Evolutionary conservation across 2,329 filamentous ascomycete genomes (phyloP).

Genomic region (Tolypocladium ophioglossoides): DNA sequence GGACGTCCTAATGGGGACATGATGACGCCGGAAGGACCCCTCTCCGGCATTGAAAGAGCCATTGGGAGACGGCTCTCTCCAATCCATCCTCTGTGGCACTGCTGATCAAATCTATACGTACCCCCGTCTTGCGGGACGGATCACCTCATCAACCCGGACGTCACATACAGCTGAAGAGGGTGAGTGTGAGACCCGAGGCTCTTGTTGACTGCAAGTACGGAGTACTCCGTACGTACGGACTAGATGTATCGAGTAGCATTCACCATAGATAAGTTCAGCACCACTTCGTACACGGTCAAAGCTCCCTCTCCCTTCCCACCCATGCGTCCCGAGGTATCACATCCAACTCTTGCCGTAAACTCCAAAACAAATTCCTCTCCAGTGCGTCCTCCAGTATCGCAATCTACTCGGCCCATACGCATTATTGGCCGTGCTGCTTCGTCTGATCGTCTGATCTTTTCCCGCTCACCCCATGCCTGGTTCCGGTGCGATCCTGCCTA

Average conservation of each 20-base stretch:
- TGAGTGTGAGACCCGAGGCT: too few relatives aligned
- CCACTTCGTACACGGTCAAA: neutral
- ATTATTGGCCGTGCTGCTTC: neutral
- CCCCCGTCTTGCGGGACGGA: too few relatives aligned
- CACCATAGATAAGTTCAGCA: neutral
- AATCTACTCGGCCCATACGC: neutral
- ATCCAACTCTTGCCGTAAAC: neutral
- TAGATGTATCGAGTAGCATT: neutral
- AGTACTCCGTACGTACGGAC: too few relatives aligned
- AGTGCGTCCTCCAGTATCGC: neutral
- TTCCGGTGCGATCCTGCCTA: conserved; percentile 11
- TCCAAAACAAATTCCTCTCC: neutral
- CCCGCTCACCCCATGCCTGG: conserved; percentile 8
- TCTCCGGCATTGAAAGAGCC: too few relatives aligned
- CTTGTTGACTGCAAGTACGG: too few relatives aligned
- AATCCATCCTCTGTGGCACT: too few relatives aligned
- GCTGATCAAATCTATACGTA: too few relatives aligned
- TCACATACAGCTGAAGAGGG: too few relatives aligned
- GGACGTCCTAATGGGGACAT: neutral
- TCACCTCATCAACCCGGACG: neutral
- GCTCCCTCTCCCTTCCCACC: neutral
- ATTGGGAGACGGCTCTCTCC: too few relatives aligned
- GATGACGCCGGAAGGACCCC: neutral
- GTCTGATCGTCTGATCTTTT: too few relatives aligned
- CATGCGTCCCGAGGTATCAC: neutral